Conservation (phyloP, 139 green algal species). For the Raphidocelis subcapitata region DNA sequence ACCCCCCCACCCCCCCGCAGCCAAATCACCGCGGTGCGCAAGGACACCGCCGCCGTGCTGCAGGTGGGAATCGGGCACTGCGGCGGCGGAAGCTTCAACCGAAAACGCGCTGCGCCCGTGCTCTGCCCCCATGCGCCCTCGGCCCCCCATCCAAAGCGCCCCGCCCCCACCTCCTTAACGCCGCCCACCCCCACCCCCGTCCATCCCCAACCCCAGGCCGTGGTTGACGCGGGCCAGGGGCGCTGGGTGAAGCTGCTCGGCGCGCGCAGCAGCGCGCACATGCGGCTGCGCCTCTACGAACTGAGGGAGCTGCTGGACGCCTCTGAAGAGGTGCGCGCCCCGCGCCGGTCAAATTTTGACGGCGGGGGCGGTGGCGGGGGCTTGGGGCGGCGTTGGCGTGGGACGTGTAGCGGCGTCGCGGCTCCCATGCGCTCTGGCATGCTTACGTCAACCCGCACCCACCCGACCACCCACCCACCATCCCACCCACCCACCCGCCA, state of each 20-base stretch:
- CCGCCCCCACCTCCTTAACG: too few species aligned
- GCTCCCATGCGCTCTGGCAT: neutral
- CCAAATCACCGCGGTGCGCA: conserved; percentile 6
- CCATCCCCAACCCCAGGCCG: neutral
- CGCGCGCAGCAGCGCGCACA: conserved; percentile 26
- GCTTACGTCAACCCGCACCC: neutral
- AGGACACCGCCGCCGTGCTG: conserved; percentile 28
- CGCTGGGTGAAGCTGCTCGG: conserved; percentile 76
- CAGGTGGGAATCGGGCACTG: conserved; percentile 45
- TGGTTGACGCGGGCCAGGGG: conserved; percentile 60
- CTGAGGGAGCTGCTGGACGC: conserved; percentile 61
- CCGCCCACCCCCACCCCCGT: too few species aligned
- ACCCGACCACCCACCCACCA: too few species aligned
- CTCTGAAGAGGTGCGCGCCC: conserved; percentile 32
- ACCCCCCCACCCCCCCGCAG: neutral
- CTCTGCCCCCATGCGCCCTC: too few species aligned
- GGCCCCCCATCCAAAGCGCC: too few species aligned
- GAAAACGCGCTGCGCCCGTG: neutral
- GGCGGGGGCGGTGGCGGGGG: too few species aligned
- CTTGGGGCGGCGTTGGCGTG: too few species aligned
- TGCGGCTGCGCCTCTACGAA: conserved; percentile 65
- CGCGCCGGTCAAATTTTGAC: too few species aligned
- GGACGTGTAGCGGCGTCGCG: neutral
- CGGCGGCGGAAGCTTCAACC: neutral
- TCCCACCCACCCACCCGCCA: neutral